These are phyloP conservation scores for Dacryopinax spathularia DNA, from an alignment of 768 basidiomycete species.

Conservation along the genomic window DNA sequence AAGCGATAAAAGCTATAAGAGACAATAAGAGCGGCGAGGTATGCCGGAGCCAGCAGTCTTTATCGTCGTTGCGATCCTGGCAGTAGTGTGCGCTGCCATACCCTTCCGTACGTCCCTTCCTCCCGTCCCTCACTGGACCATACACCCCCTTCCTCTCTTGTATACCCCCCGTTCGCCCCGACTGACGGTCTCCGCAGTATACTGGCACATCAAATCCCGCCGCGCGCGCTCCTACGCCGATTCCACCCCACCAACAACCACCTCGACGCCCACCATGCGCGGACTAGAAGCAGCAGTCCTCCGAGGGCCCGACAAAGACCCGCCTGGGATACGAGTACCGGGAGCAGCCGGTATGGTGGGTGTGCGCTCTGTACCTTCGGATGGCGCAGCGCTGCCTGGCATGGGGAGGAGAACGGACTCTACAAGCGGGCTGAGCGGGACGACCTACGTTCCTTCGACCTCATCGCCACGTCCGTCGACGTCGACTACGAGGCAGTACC, in stretches of 20 bases:
- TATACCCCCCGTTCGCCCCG: background rate
- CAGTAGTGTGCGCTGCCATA: background rate
- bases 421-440: background rate
- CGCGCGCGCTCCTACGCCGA: background rate
- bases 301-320: background rate
- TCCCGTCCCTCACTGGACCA: background rate
- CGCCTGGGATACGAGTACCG: background rate
- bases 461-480: background rate
- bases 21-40: background rate
- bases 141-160: background rate
- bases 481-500: background rate
- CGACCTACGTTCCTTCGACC: background rate
- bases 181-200: background rate
- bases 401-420: background rate
- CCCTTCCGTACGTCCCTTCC: background rate
- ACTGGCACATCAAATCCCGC: constrained; percentile 3
- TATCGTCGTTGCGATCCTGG: background rate
- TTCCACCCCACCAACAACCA: background rate
- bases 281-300: background rate
- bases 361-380: no score
- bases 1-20: no score
- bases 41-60: constrained; percentile 1
- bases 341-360: background rate
- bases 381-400: background rate
- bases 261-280: background rate